Evolutionary conservation across 306 rosid species (phyloP), one percentile per base, ranked within the genome.

Genomic region (Lathyrus oleraceus): DNA sequence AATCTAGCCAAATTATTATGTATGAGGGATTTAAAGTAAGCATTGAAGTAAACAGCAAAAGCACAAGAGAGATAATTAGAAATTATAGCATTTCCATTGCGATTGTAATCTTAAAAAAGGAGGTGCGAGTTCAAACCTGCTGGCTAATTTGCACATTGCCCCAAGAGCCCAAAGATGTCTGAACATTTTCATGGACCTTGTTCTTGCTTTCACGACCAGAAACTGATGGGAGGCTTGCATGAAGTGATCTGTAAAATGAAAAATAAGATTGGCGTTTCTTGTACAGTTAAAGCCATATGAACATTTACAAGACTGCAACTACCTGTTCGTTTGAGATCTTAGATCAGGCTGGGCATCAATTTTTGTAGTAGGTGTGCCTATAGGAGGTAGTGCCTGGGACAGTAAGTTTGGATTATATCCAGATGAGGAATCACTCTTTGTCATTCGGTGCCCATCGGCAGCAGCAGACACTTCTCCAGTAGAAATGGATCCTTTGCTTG

Each of bases 361-460:
- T 85, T 87, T 93, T 87, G 90, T 69, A 78, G 96, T 84, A 71
- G 97, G 92, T 12, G 96, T 88, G 61, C 98, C 96, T 72, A 94
- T 90, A 63, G 98, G 97, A 82, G 96, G 94, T 74, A 93, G 78
- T 16, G 83, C 85, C 75, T 87, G 97, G 71, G 94, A 81, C 72
- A 70, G 32, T 6, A 65, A 17, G 74, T 78, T 75, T 63, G 92
- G 66, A 75, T 79, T 89, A 83, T 81, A 81, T 75, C 89, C 94
- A 76, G 89, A 71, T 52, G 94, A 82, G 15, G 82, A 76, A 79
- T 88, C 91, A 70, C 60, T 48, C 70, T 81, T 83, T 35, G 76
- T 73, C 80, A 59, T 59, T 70, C 77, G 83, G 48, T 67, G 76
- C 67, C 85, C 87, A 52, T 87, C 91, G 20, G 88, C 11, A 64